These are phyloP conservation scores for Suillus sp. DNA, from an alignment of 768 basidiomycete genomes.

Conservation along the genomic window DNA sequence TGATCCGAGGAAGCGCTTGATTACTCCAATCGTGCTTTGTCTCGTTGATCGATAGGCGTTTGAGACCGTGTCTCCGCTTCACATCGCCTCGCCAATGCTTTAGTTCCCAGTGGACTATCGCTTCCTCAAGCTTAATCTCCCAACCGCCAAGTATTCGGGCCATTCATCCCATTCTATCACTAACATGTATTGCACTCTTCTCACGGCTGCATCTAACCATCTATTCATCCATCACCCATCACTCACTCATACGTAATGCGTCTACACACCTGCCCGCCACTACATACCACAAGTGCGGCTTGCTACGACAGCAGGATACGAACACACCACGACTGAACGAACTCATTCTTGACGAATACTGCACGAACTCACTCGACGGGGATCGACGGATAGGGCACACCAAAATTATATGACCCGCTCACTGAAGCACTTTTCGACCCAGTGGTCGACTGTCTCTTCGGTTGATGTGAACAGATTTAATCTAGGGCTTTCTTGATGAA, in stretches of 20 bases:
- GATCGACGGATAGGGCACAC: slow-evolving; percentile 26
- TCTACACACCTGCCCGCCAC: slow-evolving; percentile 19
- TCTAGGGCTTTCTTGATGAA: slow-evolving; percentile 27
- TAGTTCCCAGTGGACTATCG: slow-evolving; percentile 32
- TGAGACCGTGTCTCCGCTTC: slow-evolving; percentile 33
- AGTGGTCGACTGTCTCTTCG: slow-evolving; percentile 18
- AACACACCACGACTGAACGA: slow-evolving; percentile 34
- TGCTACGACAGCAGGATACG: slow-evolving; percentile 35
- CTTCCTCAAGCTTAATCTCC: slow-evolving; percentile 28
- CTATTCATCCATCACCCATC: slow-evolving; percentile 25
- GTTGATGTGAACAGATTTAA: slow-evolving; percentile 17
- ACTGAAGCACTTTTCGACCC: slow-evolving; percentile 12
- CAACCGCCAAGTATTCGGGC: slow-evolving; percentile 21
- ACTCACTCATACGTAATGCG: slow-evolving; percentile 20
- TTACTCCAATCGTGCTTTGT: slow-evolving; percentile 33
- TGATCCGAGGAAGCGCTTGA: slow-evolving; percentile 37
- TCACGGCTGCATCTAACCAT: slow-evolving; percentile 26
- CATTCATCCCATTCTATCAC: slow-evolving; percentile 24
- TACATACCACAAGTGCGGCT: slow-evolving; percentile 24
- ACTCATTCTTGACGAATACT: slow-evolving; percentile 40
- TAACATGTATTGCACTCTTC: slow-evolving; percentile 24
- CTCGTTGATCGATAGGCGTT: slow-evolving; percentile 49
- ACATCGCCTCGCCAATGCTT: slow-evolving; percentile 20
- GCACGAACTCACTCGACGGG: slow-evolving; percentile 33
- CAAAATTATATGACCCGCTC: slow-evolving; percentile 26